phyloP scores from a whole-genome alignment of 441 rosid genomes.

The Euphorbia celastroides region DNA sequence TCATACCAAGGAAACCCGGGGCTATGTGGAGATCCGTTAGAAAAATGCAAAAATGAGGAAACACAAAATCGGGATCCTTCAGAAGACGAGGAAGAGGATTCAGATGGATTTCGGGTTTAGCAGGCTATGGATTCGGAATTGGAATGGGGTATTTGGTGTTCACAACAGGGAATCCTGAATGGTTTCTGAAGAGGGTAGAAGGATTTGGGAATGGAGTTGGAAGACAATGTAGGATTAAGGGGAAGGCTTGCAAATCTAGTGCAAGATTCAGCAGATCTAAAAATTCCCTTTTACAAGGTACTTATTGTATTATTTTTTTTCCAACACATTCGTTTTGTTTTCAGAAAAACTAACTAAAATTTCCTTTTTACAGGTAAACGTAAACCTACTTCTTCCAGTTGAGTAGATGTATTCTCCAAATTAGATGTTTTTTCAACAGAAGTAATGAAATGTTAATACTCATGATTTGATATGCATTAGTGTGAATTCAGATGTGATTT shows the following conservation, averaged over 20 bases:
- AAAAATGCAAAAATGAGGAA: background rate
- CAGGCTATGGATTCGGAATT: background rate
- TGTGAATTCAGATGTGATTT: no score
- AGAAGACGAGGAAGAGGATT: background rate
- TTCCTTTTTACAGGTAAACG: no score
- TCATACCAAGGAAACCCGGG: constrained; percentile 11
- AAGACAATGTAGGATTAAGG: background rate
- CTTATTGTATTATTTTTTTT: no score
- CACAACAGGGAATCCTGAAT: background rate
- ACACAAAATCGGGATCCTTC: background rate
- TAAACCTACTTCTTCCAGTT: no score
- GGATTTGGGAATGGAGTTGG: background rate
- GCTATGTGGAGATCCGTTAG: constrained; percentile 11
- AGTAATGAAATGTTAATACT: no score
- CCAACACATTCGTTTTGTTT: no score
- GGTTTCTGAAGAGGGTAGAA: constrained; percentile 19
- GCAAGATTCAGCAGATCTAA: no score
- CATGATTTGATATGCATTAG: no score
- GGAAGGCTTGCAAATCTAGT: background rate
- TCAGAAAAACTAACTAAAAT: no score
- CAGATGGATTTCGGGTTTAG: constrained; percentile 5
- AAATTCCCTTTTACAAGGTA: no score
- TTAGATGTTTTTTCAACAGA: no score
- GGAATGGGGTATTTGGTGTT: background rate
- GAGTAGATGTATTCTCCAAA: no score